Evolutionary conservation across 768 basidiomycete species (phyloP), one percentile per base, ranked within the genome.

Genomic region (Nevesoporus exiguus): DNA sequence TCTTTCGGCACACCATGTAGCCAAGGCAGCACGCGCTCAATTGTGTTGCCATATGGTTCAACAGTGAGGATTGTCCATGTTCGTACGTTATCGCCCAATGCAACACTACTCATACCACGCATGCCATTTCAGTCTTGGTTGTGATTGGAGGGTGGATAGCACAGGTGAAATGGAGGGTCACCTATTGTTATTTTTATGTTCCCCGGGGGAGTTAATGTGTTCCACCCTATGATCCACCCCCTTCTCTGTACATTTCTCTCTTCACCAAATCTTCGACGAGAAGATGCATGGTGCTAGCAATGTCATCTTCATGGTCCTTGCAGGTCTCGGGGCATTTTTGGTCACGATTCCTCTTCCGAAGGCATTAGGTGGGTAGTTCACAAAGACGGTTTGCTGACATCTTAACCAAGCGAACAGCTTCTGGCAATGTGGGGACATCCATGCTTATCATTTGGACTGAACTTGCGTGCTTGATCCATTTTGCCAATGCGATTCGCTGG

Each of bases 261-360:
- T 43, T 24, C 15, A 15, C 33, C 27, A 14, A 27, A 27, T 36
- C 5, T 19, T 39, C 37, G 19, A 24, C 29, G 47, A 27, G 37
- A 34, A 39, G 24, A 63, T 63, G 61, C 10, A 47, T 29, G 52
- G 36, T 22, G 17, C 10, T 24, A 24, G 31, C 40, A 60, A 56
- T 7, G 50, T 55, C 22, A 2, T 61, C 5, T 73, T 63, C 55
- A 55, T 76, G 2, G 58, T 71, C 25, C 51, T 73, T 43, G 64
- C 77, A n/a, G 70, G 76, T 66, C 14, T 79, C 9, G 69, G 68
- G 3, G 66, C 73, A 40, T 39, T 80, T n/a, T 49, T 77, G 1
- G 64, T 71, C 10, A 47, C 78, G 29, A 46, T 81, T 10, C 81
- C 84, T 4, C 61, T 80, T 6, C 76, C 78, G 5, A 81, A 76